Base-by-base conservation (phyloP, 257 asterid species). In the Forsythia viridissima region DNA sequence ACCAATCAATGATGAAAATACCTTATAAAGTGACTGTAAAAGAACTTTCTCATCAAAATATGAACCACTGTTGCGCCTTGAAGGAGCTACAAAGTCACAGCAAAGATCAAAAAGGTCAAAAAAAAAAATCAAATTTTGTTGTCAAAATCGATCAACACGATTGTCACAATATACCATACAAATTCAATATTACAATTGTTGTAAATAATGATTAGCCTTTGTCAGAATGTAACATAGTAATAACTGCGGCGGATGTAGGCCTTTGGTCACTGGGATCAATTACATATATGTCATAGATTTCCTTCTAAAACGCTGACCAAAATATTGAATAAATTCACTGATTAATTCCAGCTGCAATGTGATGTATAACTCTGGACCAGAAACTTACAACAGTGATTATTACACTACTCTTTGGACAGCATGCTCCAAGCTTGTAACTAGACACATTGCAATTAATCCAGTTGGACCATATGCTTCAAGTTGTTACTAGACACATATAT, bases 1-100 rank as follows among this genome's bases (percentile, higher is more conserved):
- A 30, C 72, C 44, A 38, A 37, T 44, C 42, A 43, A 65, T 24
- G 69, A 76, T 73, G 65, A 7, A 39, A 44, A 79, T 88, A 96
- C 99, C 99, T 93, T 96, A 84, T 90, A 88, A 76, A 96, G 92
- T 44, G 99, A 87, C 82, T 92, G 97, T 42, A 96, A 51, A 78
- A 96, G 83, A 75, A 79, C 77, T 84, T 87, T 96, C 85, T 92
- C 99, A 78, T 96, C 99, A 80, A 96, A 90, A 71, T 88, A 86
- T 92, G 92, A 91, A 88, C 90, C 81, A 89, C 84, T 75, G 79
- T 72, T 48, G 80, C 93, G 90, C 86, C 89, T 92, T 68, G 77
- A 75, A 82, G 84, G 81, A 87, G 89, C 99, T 96, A 76, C 55
- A 80, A 84, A 76, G 51, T 75, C 13, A 79, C 77, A 71, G 74